A percentile compares a stretch with the other conserved stretches of the same genome.
These are phyloP conservation scores for Backusella tuberculispora DNA, from an alignment of 192 early-diverging fungal genomes.

Conservation along the genomic window DNA sequence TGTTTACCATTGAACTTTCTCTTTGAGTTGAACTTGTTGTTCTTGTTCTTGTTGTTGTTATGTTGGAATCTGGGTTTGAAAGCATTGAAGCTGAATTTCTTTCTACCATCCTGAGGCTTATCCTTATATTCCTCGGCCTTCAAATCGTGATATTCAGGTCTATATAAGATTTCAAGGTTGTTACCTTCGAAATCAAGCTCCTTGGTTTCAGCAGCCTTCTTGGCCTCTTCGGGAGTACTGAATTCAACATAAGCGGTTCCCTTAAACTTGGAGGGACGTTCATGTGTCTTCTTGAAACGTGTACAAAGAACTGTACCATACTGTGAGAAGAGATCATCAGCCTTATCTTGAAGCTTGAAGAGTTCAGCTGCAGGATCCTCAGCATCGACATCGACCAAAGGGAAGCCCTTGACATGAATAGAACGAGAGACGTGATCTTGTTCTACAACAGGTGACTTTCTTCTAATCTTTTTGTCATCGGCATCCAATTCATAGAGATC, in stretches of 20 bases:
- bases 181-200: constrained; percentile 47
- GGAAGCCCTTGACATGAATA: constrained; percentile 51
- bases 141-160: constrained; percentile 19
- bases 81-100: constrained; percentile 25
- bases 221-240: constrained; percentile 49
- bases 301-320: constrained; percentile 50
- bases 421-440: constrained; percentile 44
- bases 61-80: constrained; percentile 13
- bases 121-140: constrained; percentile 35
- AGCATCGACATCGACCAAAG: constrained; percentile 23
- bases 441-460: constrained; percentile 43
- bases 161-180: constrained; percentile 40
- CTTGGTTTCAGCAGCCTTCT: constrained; percentile 46
- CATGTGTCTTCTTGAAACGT: constrained; percentile 33
- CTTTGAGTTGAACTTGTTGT: constrained; percentile 15
- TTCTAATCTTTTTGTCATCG: constrained; percentile 50
- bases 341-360: constrained; percentile 47
- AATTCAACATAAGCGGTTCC: constrained; percentile 61
- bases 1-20: not conserved
- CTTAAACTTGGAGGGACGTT: constrained; percentile 38
- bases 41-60: not conserved
- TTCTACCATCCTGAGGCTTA: not conserved
- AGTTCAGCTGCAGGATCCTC: constrained; percentile 22
- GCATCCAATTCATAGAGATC: constrained; percentile 59
- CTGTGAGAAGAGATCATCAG: constrained; percentile 45